phyloP scores from a whole-genome alignment of 2,329 filamentous ascomycete genomes.

The Rhexocercosporidium sp. region DNA sequence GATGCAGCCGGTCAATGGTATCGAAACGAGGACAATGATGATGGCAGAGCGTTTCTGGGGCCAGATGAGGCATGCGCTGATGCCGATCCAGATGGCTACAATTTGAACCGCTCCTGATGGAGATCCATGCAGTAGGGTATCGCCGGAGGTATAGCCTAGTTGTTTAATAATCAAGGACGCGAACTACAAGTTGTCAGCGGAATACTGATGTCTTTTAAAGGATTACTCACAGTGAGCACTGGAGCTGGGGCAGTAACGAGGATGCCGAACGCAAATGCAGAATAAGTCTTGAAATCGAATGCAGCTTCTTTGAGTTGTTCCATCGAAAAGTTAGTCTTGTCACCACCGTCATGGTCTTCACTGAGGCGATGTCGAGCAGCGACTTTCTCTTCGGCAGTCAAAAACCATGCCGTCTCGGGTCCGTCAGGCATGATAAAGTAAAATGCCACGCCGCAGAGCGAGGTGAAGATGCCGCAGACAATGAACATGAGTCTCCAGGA shows the following conservation, averaged over 20 bases:
- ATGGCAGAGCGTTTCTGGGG: slow-evolving; percentile 48
- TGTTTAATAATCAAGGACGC: slow-evolving; percentile 55
- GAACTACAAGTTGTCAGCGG: slow-evolving; percentile 43
- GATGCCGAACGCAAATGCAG: slow-evolving; percentile 52
- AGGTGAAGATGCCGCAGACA: slow-evolving; percentile 54
- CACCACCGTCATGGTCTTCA: slow-evolving; percentile 46
- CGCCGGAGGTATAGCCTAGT: slow-evolving; percentile 49
- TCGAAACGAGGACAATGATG: slow-evolving; percentile 47
- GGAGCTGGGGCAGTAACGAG: slow-evolving; percentile 53
- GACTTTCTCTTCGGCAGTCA: slow-evolving; percentile 49
- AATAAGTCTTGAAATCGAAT: slow-evolving; percentile 50
- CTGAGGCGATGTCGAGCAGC: slow-evolving; percentile 47
- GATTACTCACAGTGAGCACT: slow-evolving; percentile 46
- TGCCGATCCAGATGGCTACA: slow-evolving; percentile 51
- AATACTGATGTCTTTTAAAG: neutral
- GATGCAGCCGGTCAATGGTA: slow-evolving; percentile 51
- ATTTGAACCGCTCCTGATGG: slow-evolving; percentile 56
- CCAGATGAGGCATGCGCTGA: slow-evolving; percentile 46
- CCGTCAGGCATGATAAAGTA: slow-evolving; percentile 53
- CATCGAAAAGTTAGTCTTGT: slow-evolving; percentile 51
- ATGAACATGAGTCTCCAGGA: slow-evolving; percentile 56
- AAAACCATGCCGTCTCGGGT: slow-evolving; percentile 55
- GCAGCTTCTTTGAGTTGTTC: slow-evolving; percentile 45
- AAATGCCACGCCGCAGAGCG: slow-evolving; percentile 50
- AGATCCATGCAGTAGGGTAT: slow-evolving; percentile 54